phyloP scores from a whole-genome alignment of 257 asterid species.

The Solanum lycopersicoides region DNA sequence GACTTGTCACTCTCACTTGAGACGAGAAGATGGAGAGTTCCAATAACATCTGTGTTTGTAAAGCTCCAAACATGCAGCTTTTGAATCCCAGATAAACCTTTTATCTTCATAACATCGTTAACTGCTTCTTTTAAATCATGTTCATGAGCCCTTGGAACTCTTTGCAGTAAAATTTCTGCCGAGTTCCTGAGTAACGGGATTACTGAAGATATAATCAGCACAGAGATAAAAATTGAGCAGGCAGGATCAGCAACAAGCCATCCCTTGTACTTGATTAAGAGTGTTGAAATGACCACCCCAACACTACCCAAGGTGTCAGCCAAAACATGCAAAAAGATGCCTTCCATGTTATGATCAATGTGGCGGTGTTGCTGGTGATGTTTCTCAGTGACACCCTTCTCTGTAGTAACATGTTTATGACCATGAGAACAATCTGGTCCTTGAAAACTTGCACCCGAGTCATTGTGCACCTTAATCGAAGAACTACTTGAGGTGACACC shows the following conservation, averaged over 20 bases:
- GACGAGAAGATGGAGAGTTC: slow-evolving; percentile 76
- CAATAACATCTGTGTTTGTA: slow-evolving; percentile 73
- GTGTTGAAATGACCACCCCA: slow-evolving; percentile 85
- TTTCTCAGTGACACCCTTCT: slow-evolving; percentile 14
- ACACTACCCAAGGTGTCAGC: slow-evolving; percentile 98
- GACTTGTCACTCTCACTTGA: slow-evolving; percentile 44
- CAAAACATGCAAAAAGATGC: slow-evolving; percentile 90
- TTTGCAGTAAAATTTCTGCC: slow-evolving; percentile 76
- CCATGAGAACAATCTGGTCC: neutral
- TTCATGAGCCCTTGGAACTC: slow-evolving; percentile 80
- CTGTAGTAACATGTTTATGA: slow-evolving; percentile 16
- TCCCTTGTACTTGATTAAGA: slow-evolving; percentile 85
- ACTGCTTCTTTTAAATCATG: slow-evolving; percentile 53
- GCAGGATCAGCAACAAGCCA: slow-evolving; percentile 98
- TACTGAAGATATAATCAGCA: slow-evolving; percentile 66
- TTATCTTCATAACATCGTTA: slow-evolving; percentile 35
- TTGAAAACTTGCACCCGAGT: neutral
- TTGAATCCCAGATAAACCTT: slow-evolving; percentile 62
- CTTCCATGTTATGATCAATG: slow-evolving; percentile 97
- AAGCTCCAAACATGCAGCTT: slow-evolving; percentile 84
- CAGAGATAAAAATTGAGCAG: slow-evolving; percentile 86
- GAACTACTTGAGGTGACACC: neutral
- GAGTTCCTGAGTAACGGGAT: slow-evolving; percentile 91
- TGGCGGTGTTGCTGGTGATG: slow-evolving; percentile 61
- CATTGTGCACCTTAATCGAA: neutral